Conservation (phyloP, 1,284 basidiomycete species). For the Ceratobasidium sp. region DNA sequence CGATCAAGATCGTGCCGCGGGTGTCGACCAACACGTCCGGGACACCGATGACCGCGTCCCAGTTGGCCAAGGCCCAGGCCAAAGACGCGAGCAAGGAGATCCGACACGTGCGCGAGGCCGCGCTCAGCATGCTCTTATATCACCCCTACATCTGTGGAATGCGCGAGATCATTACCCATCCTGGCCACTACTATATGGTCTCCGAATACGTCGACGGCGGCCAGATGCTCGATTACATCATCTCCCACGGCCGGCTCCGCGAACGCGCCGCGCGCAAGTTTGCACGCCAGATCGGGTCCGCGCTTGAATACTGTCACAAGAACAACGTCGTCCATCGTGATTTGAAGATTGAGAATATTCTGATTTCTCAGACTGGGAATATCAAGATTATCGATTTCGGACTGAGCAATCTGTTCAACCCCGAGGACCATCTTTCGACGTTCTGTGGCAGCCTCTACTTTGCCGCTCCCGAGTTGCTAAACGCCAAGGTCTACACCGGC, state of each 20-base stretch:
- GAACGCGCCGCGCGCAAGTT: slow-evolving; percentile 97
- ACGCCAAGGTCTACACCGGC: slow-evolving; percentile 96
- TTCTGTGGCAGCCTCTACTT: slow-evolving; percentile 99
- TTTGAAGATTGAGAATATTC: slow-evolving; percentile 99
- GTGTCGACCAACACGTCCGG: slow-evolving; percentile 60
- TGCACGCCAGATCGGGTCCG: slow-evolving; percentile 95
- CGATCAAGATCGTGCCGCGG: slow-evolving; percentile 95
- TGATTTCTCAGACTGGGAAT: slow-evolving; percentile 98
- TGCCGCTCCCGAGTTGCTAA: slow-evolving; percentile 95
- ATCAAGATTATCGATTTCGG: slow-evolving; percentile 99
- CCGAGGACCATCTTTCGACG: slow-evolving; percentile 84
- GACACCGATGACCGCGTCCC: slow-evolving; percentile 65
- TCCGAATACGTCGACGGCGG: slow-evolving; percentile 99
- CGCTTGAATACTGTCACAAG: slow-evolving; percentile 95
- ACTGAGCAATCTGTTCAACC: slow-evolving; percentile 96
- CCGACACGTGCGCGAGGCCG: slow-evolving; percentile 94
- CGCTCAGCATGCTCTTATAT: slow-evolving; percentile 92
- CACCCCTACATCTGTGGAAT: slow-evolving; percentile 99
- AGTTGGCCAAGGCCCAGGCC: slow-evolving; percentile 81
- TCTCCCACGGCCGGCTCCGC: slow-evolving; percentile 94
- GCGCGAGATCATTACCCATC: slow-evolving; percentile 97
- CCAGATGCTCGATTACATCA: slow-evolving; percentile 99
- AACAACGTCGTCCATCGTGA: slow-evolving; percentile 98
- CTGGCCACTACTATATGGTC: slow-evolving; percentile 99
- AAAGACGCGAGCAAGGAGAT: slow-evolving; percentile 98